Evolutionary conservation across 2,329 filamentous ascomycete genomes (phyloP).

Genomic region (Anisogramma anomala): DNA sequence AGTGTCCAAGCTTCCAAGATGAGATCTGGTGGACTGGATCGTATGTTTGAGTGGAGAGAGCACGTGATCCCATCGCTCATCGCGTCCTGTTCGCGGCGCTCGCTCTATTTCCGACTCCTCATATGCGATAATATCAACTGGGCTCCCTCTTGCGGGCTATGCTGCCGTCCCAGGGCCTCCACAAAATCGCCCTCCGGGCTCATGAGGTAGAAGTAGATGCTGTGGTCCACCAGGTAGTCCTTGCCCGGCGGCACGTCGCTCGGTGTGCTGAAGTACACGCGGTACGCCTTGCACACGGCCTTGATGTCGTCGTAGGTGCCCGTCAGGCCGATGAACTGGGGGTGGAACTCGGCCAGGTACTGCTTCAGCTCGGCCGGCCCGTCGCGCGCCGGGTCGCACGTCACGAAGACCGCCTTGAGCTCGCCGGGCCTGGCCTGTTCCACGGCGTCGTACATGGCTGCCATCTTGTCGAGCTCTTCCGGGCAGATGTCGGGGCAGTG

Average conservation of each 20-base stretch:
- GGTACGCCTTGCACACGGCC: constrained; percentile 85
- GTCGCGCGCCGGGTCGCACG: constrained; percentile 88
- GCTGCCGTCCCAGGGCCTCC: constrained; percentile 88
- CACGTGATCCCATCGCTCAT: too few species aligned
- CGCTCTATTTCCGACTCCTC: constrained; percentile 45
- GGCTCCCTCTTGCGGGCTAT: constrained; percentile 77
- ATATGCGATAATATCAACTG: constrained; percentile 79
- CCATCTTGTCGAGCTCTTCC: constrained; percentile 98
- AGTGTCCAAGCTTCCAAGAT: too few species aligned
- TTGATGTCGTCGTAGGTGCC: constrained; percentile 92
- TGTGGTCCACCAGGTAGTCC: constrained; percentile 96
- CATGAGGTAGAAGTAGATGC: constrained; percentile 99
- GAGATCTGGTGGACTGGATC: too few species aligned
- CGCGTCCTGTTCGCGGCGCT: too few species aligned
- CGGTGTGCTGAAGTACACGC: constrained; percentile 95
- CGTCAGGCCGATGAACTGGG: constrained; percentile 73
- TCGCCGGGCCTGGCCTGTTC: constrained; percentile 37
- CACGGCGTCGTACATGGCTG: constrained; percentile 74
- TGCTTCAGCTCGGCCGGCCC: constrained; percentile 71
- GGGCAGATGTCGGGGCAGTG: constrained; percentile 98
- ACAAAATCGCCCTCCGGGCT: constrained; percentile 97
- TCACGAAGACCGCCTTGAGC: constrained; percentile 79
- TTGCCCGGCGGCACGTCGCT: constrained; percentile 78
- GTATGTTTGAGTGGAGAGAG: too few species aligned
- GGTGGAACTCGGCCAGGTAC: constrained; percentile 87